phyloP scores from a whole-genome alignment of 768 basidiomycete species.

The Hericium erinaceus region DNA sequence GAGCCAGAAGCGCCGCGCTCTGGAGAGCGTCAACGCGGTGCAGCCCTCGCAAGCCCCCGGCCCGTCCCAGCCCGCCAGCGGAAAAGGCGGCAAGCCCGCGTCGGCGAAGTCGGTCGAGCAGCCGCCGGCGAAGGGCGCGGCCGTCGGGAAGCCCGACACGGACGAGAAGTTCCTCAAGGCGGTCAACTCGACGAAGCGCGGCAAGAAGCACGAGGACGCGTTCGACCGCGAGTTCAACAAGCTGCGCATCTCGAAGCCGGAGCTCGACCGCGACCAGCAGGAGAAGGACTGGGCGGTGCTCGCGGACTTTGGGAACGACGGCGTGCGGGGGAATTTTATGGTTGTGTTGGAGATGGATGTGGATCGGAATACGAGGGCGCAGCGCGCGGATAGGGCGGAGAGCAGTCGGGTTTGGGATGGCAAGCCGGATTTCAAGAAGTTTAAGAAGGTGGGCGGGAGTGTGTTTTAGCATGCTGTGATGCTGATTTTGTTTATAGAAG shows the following conservation, averaged over 20 bases:
- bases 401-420: constrained; percentile 29
- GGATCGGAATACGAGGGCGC: constrained; percentile 8
- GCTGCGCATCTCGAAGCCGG: constrained; percentile 56
- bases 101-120: not conserved
- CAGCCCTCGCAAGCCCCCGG: not conserved
- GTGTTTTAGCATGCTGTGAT: not conserved
- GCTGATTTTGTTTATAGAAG: constrained; percentile 16
- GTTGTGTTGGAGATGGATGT: constrained; percentile 56
- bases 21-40: constrained; percentile 31
- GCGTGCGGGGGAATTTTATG: constrained; percentile 68
- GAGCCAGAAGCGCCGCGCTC: constrained; percentile 31
- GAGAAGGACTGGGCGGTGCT: constrained; percentile 47
- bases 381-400: not conserved
- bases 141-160: constrained; percentile 30
- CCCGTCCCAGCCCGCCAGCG: not conserved
- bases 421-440: constrained; percentile 61
- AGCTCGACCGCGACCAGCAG: constrained; percentile 32
- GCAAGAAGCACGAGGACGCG: constrained; percentile 52
- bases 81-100: not conserved
- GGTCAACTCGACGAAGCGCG: constrained; percentile 59
- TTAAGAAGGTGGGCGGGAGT: constrained; percentile 43
- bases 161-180: constrained; percentile 60
- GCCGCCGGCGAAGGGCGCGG: not conserved
- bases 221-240: constrained; percentile 73
- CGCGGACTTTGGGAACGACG: constrained; percentile 54